Evolutionary conservation across 1,139 yeast species (phyloP).

Genomic region (Eremothecium cymbalariae): DNA sequence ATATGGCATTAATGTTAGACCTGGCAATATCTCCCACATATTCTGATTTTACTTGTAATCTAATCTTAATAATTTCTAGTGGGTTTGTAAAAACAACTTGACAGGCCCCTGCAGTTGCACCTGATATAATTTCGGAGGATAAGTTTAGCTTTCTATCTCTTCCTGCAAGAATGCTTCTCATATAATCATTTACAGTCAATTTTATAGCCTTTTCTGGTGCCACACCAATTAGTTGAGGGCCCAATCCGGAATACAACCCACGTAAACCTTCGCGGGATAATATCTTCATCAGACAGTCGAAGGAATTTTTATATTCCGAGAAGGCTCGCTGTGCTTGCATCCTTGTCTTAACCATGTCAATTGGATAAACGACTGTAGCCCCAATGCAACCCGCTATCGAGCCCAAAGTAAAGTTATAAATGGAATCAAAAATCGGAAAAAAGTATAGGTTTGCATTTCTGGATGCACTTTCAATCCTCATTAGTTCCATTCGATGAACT

Average conservation of each 20-base stretch:
- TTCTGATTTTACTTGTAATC: constrained; percentile 91
- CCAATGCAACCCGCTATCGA: constrained; percentile 97
- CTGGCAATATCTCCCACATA: constrained; percentile 28
- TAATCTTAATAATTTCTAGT: constrained; percentile 87
- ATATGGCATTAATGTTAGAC: constrained; percentile 48
- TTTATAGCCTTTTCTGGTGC: constrained; percentile 98
- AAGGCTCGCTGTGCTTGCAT: constrained; percentile 89
- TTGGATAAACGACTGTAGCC: constrained; percentile 96
- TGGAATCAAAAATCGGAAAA: constrained; percentile 65
- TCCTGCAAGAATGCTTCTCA: constrained; percentile 42
- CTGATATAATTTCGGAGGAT: constrained; percentile 62
- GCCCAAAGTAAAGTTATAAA: constrained; percentile 82
- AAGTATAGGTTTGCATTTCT: constrained; percentile 34
- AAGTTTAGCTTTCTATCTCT: constrained; percentile 49
- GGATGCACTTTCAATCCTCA: constrained; percentile 23
- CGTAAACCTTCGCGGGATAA: constrained; percentile 67
- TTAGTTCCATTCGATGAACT: constrained; percentile 41
- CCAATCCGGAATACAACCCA: constrained; percentile 90
- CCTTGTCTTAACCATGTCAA: constrained; percentile 91
- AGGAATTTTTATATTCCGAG: constrained; percentile 63
- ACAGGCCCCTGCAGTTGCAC: constrained; percentile 93
- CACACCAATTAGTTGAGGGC: constrained; percentile 92
- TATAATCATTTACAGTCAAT: constrained; percentile 84
- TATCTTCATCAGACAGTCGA: constrained; percentile 81
- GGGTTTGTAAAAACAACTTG: constrained; percentile 97